phyloP scores from a whole-genome alignment of 352 stramenopile genomes.

The Pythium oligandrum region DNA sequence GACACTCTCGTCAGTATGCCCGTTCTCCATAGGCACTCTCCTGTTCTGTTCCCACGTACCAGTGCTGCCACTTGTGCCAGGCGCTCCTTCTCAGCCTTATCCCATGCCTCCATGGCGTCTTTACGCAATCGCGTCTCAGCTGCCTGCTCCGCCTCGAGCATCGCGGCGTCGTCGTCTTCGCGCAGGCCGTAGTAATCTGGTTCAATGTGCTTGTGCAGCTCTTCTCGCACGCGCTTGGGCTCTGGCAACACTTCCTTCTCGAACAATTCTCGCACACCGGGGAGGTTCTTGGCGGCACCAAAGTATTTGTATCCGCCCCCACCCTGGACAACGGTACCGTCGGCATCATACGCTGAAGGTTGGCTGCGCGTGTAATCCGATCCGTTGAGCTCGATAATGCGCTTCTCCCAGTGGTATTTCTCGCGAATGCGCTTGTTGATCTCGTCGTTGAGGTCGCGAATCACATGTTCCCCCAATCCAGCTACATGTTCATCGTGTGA shows the following conservation, averaged over 20 bases:
- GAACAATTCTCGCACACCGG: conserved; percentile 95
- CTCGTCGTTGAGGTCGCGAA: conserved; percentile 97
- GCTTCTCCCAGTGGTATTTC: conserved; percentile 85
- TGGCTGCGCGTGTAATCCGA: conserved; percentile 84
- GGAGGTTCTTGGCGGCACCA: conserved; percentile 94
- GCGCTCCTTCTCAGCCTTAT: conserved; percentile 38
- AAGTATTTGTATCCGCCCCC: conserved; percentile 95
- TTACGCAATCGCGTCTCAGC: conserved; percentile 42
- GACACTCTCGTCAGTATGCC: neutral
- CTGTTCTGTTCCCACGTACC: neutral
- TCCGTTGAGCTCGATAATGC: conserved; percentile 89
- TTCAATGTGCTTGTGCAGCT: conserved; percentile 91
- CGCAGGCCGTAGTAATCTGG: conserved; percentile 79
- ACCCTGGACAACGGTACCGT: conserved; percentile 64
- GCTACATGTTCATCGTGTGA: conserved; percentile 25
- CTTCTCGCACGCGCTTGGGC: conserved; percentile 47
- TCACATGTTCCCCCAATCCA: conserved; percentile 92
- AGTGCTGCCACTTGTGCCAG: conserved; percentile 12
- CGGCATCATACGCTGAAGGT: conserved; percentile 69
- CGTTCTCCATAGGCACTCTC: neutral
- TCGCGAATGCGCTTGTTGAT: conserved; percentile 98
- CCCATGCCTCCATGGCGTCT: conserved; percentile 50
- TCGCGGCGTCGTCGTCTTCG: conserved; percentile 57
- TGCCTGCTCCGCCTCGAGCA: conserved; percentile 40
- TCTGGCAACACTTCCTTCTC: conserved; percentile 67